Base-by-base conservation (phyloP, 768 basidiomycete genomes). In the Boletellus emodensis region DNA sequence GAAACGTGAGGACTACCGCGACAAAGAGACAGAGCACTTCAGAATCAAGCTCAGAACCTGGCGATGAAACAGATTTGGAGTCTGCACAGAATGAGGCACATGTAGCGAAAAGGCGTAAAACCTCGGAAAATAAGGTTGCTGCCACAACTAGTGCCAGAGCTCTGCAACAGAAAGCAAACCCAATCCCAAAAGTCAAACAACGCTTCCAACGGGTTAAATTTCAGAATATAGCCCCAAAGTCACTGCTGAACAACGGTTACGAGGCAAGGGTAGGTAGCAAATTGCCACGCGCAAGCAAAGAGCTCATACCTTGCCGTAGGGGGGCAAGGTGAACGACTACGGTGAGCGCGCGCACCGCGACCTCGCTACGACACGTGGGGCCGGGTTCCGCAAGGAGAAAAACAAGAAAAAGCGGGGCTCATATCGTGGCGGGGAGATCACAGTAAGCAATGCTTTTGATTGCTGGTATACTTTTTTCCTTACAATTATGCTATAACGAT, bases 391-490 rank as follows among this genome's bases (percentile, higher is more conserved):
- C 48, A 99, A 98, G 71, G 95, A 96, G 77, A 99, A 99, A 72
- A 97, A 96, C 74, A 99, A 98, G 82, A 98, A 98, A 74, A 99
- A 99, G 73, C 76, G 89, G 60, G 95, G 94, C 3, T 92, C 87
- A 53, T 97, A 97, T 70, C 81, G 82, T 40, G 94, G 95, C 12
- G 95, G 95, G 36, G 90, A 94, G 64, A 99, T 99, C 53, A 95
- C 94, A 42, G 92, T 94, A 57, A 66, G 80, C 68, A 6, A 15
- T 20, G 14, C 15, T 26, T 56, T 20, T 4, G 6, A 40, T 37
- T n/a, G 22, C 15, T 45, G 33, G 28, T 51, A 3, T 9, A 15
- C 14, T 6, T n/a, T 10, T 11, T 30, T 18, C 24, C 46, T 53
- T 30, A 46, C 28, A 30, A 38, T 18, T 52, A 24, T 44, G 18